Base-by-base conservation (phyloP, 2,329 filamentous ascomycete genomes). In the Claviceps sp. region DNA sequence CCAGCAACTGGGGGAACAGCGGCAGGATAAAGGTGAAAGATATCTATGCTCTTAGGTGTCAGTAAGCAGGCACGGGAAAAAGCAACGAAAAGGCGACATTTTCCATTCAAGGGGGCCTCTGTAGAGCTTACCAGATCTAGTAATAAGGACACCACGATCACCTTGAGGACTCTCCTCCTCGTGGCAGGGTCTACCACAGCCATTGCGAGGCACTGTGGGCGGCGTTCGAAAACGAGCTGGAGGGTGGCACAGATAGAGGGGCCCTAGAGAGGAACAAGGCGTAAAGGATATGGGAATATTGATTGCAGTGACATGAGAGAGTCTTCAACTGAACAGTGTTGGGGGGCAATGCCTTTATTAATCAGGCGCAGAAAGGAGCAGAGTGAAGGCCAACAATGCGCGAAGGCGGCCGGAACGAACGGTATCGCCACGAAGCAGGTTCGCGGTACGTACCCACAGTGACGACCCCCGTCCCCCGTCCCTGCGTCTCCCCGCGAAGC, bases 1-100 rank as follows among this genome's bases (percentile, higher is more conserved):
- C 86, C 68, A 97, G 85, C 45, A 98, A 84, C 54, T 89, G 90
- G 7, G 90, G 93, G 66, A 97, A 98, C 38, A 98, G 81, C 0
- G 93, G 93, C 8, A 98, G 84, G 65, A 97, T 97, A 66, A 98
- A 96, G 34, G 93, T 98, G 68, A 98, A 98, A 52, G 91, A 96
- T 62, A 97, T 88, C 91, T 96, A 48, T 34, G 57, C 55, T 16
- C 30, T 42, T 9, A 9, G 9, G 24, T 18, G 42, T 34, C 38
- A 48, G 51, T 14, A 43, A 42, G 16, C 42, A 43, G 20, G 24
- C 6, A 22, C 13, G 7, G 13, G 6, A 24, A 14, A 11, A 16
- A 8, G 24, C 7, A 41, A 20, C 22, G 38, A 41, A 18, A 41
- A 9, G 16, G n/a, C 38, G 7, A n/a, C 18, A n/a, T 18, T 18